Conservation (phyloP, 352 stramenopile species). For the Phytopythium boreale region DNA sequence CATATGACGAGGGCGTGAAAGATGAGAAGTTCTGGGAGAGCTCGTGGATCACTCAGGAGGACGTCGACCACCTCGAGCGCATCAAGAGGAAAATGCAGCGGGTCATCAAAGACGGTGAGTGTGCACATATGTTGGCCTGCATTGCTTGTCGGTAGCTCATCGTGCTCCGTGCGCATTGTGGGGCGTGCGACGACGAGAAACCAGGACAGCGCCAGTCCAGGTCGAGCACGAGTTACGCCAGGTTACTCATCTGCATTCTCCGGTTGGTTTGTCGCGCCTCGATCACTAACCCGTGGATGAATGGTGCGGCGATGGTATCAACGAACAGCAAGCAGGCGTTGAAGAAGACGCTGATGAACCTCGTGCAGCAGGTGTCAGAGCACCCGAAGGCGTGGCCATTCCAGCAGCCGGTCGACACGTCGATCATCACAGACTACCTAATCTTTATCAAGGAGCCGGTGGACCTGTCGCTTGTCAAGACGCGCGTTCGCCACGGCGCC, state of each 20-base stretch:
- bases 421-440: conserved; percentile 95
- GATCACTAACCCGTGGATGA: background rate
- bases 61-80: background rate
- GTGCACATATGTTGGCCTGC: background rate
- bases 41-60: background rate
- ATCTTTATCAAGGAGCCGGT: conserved; percentile 95
- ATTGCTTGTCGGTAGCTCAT: background rate
- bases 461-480: conserved; percentile 76
- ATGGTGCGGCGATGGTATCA: background rate
- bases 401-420: conserved; percentile 94
- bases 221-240: background rate
- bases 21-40: background rate
- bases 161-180: background rate
- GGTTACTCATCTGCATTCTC: background rate
- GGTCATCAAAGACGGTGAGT: background rate
- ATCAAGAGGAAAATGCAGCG: background rate
- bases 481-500: conserved; percentile 71
- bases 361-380: conserved; percentile 90
- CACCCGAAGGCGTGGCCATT: conserved; percentile 97
- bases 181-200: background rate
- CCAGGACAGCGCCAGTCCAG: background rate
- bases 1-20: background rate
- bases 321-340: conserved; percentile 4
- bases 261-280: background rate
- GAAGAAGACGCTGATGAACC: conserved; percentile 75